phyloP scores from a whole-genome alignment of 2,329 filamentous ascomycete genomes.

The Colletotrichum sublineola region DNA sequence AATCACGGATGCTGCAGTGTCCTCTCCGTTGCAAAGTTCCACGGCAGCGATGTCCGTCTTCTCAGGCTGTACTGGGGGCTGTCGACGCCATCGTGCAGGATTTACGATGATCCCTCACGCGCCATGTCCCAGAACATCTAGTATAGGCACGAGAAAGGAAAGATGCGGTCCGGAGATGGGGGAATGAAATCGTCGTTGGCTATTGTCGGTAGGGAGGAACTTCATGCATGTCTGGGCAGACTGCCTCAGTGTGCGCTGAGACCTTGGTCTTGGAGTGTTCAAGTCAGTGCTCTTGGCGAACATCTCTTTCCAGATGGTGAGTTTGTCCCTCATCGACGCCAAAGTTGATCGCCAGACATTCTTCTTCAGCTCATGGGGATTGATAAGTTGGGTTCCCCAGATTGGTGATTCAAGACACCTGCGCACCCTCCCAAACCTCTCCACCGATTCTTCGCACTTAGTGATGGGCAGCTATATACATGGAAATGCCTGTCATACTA shows the following conservation, averaged over 20 bases:
- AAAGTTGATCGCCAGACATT: not conserved
- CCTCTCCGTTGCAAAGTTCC: not conserved
- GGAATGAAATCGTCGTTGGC: not conserved
- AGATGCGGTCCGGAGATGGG: not conserved
- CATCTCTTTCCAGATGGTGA: not conserved
- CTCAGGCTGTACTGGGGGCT: slow-evolving; percentile 2
- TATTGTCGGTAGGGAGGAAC: not conserved
- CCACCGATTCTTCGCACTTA: not conserved
- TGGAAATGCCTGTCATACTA: not conserved
- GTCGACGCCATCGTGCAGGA: slow-evolving; percentile 20
- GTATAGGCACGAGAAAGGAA: slow-evolving; percentile 30
- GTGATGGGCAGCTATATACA: slow-evolving; percentile 16
- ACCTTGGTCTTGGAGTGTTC: not conserved
- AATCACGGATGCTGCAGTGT: slow-evolving; percentile 2
- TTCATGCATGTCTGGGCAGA: not conserved
- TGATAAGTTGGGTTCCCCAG: not conserved
- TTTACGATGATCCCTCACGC: slow-evolving; percentile 33
- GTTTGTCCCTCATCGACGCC: not conserved
- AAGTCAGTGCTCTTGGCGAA: slow-evolving; percentile 17
- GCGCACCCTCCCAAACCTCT: slow-evolving; percentile 17
- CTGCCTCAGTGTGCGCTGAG: slow-evolving; percentile 1
- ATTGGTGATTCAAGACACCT: slow-evolving; percentile 24
- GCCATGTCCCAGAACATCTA: slow-evolving; percentile 17
- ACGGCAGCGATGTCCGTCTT: not conserved
- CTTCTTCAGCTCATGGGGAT: slow-evolving; percentile 9